These are phyloP conservation scores for Wickerhamomyces queroliae DNA, from an alignment of 805 yeast species.

Conservation along the genomic window DNA sequence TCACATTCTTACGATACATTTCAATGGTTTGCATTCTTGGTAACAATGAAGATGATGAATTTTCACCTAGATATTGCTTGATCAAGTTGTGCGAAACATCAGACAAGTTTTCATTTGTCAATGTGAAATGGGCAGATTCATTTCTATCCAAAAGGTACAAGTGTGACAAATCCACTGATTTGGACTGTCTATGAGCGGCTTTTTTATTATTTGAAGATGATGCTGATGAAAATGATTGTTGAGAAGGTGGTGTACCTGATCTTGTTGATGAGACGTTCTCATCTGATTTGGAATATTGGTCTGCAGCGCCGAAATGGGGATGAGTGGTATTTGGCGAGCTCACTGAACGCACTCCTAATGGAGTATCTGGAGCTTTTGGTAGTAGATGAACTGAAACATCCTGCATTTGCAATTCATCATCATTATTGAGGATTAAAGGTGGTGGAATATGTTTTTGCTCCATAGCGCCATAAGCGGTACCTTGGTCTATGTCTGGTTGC, in stretches of 20 bases:
- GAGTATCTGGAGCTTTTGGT: conserved; percentile 15
- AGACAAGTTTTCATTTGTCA: conserved; percentile 35
- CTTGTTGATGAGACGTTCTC: conserved; percentile 8
- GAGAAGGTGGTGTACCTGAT: conserved; percentile 8
- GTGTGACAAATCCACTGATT: conserved; percentile 37
- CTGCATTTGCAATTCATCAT: too few relatives aligned
- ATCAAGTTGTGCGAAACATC: conserved; percentile 48
- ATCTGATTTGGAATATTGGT: background rate
- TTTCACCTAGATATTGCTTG: conserved; percentile 48
- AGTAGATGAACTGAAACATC: conserved; percentile 7
- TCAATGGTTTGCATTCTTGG: conserved; percentile 84
- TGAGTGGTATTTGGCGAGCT: too few relatives aligned
- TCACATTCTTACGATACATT: conserved; percentile 79
- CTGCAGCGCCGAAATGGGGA: conserved; percentile 3
- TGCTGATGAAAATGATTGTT: background rate
- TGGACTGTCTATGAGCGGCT: too few relatives aligned
- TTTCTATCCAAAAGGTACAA: conserved; percentile 28
- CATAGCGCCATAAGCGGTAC: too few relatives aligned
- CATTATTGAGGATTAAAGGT: too few relatives aligned
- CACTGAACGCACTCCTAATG: conserved; percentile 18
- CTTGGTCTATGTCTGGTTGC: too few relatives aligned
- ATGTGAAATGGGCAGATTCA: conserved; percentile 28
- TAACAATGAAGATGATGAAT: conserved; percentile 41
- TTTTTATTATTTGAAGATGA: conserved; percentile 10
- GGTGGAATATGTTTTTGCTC: too few relatives aligned